Evolutionary conservation across 2,329 filamentous ascomycete species (phyloP).

Genomic region (Cytospora chrysosperma): DNA sequence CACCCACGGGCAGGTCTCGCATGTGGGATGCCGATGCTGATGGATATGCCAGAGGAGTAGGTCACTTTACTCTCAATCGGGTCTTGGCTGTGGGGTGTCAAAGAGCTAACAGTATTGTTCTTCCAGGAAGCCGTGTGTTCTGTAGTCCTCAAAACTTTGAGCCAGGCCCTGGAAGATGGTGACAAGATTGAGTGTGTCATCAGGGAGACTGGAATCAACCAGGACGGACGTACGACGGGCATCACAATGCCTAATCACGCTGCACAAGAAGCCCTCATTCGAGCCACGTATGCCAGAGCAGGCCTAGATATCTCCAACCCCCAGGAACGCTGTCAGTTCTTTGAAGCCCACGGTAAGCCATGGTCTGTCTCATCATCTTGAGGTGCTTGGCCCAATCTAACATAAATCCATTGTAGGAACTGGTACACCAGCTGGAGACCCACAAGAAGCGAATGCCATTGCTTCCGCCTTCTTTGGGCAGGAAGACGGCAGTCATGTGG

Average conservation of each 20-base stretch:
- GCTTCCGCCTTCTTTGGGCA: no score
- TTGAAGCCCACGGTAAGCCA: conserved; percentile 37
- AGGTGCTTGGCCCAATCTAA: no score
- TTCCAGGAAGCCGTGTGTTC: conserved; percentile 48
- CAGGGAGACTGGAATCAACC: conserved; percentile 41
- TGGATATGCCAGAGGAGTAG: conserved; percentile 54
- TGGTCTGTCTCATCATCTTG: conserved; percentile 40
- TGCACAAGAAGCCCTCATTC: no score
- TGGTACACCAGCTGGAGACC: conserved; percentile 32
- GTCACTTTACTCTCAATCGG: conserved; percentile 43
- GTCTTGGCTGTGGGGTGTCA: no score
- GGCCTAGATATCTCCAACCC: no score
- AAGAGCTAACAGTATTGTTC: no score
- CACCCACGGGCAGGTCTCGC: conserved; percentile 37
- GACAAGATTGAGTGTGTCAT: conserved; percentile 41
- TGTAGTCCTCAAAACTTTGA: conserved; percentile 46
- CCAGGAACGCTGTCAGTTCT: no score
- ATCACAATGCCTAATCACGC: conserved; percentile 40
- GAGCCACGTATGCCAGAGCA: neutral
- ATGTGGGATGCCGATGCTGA: conserved; percentile 47
- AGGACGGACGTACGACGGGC: conserved; percentile 46
- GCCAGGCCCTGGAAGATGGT: conserved; percentile 46
- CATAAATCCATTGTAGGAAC: no score
- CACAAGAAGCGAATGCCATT: conserved; percentile 31
- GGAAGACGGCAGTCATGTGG: conserved; percentile 26